These are phyloP conservation scores for Papiliotrema nemorosa DNA, from an alignment of 1,284 basidiomycete genomes.

Conservation along the genomic window DNA sequence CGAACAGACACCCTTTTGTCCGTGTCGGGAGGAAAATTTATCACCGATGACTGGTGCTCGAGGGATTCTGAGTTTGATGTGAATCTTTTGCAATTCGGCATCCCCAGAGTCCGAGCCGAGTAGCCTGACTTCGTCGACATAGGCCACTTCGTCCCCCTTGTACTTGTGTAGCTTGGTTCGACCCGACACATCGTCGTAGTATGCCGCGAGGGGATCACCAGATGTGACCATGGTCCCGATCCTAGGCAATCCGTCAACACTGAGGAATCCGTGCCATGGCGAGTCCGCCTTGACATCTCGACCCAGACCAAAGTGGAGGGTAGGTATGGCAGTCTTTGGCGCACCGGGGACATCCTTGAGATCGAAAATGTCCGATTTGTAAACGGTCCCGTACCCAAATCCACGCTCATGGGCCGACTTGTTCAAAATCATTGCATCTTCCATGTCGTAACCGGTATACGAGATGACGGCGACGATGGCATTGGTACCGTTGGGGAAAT, in stretches of 20 bases:
- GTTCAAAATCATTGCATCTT: constrained; percentile 99
- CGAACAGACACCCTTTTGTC: constrained; percentile 99
- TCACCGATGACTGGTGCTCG: constrained; percentile 97
- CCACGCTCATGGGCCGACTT: constrained; percentile 98
- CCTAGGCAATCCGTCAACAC: constrained; percentile 78
- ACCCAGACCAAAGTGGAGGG: constrained; percentile 81
- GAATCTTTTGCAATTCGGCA: constrained; percentile 84
- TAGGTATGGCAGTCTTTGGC: constrained; percentile 57
- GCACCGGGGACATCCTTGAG: constrained; percentile 74
- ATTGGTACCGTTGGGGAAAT: constrained; percentile 97
- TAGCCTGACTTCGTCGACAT: constrained; percentile 87
- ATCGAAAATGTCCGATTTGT: constrained; percentile 92
- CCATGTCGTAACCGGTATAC: constrained; percentile 99
- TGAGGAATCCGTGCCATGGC: constrained; percentile 66
- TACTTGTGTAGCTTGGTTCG: constrained; percentile 87
- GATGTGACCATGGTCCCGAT: constrained; percentile 67
- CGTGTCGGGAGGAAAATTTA: constrained; percentile 98
- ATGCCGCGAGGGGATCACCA: constrained; percentile 77
- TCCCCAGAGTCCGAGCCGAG: constrained; percentile 86
- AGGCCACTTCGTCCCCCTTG: constrained; percentile 91
- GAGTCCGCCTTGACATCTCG: constrained; percentile 63
- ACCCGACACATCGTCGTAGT: constrained; percentile 80
- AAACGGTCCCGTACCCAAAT: constrained; percentile 94
- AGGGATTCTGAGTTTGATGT: constrained; percentile 89
- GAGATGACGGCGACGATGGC: constrained; percentile 99